phyloP scores from a whole-genome alignment of 2,329 filamentous ascomycete genomes.

The Pleomassaria siparia region DNA sequence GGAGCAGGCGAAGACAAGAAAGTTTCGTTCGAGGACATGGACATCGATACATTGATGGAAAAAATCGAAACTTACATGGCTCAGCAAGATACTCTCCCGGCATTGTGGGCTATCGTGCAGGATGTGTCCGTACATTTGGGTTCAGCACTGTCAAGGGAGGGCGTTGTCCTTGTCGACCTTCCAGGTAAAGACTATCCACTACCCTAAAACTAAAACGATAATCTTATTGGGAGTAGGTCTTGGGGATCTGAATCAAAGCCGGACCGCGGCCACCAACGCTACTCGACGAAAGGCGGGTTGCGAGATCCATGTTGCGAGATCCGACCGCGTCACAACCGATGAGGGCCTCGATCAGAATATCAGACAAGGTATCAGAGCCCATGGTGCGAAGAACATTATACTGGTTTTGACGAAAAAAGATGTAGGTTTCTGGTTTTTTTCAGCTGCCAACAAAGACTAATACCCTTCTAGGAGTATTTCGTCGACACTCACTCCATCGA shows the following conservation, averaged over 20 bases:
- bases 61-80: slow-evolving; percentile 2
- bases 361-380: slow-evolving; percentile 9
- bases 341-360: slow-evolving; percentile 5
- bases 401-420: slow-evolving; percentile 13
- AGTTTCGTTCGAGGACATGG: slow-evolving; percentile 1
- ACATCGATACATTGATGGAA: not conserved
- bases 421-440: slow-evolving; percentile 6
- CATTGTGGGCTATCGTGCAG: slow-evolving; percentile 10
- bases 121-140: slow-evolving; percentile 5
- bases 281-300: slow-evolving; percentile 8
- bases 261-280: slow-evolving; percentile 10
- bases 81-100: not conserved
- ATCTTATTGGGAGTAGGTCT: slow-evolving; percentile 6
- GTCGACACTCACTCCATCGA: slow-evolving; percentile 7
- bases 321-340: slow-evolving; percentile 7
- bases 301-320: slow-evolving; percentile 11
- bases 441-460: not conserved
- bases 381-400: slow-evolving; percentile 10
- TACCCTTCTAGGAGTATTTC: slow-evolving; percentile 6
- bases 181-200: slow-evolving; percentile 10
- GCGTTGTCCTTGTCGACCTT: slow-evolving; percentile 9
- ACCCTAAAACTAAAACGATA: not conserved
- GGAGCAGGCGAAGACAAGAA: slow-evolving; percentile 1
- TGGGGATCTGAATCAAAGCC: slow-evolving; percentile 11
- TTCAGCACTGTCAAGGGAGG: slow-evolving; percentile 4